These are phyloP conservation scores for Primulina tabacum DNA, from an alignment of 257 asterid genomes.

Conservation along the genomic window DNA sequence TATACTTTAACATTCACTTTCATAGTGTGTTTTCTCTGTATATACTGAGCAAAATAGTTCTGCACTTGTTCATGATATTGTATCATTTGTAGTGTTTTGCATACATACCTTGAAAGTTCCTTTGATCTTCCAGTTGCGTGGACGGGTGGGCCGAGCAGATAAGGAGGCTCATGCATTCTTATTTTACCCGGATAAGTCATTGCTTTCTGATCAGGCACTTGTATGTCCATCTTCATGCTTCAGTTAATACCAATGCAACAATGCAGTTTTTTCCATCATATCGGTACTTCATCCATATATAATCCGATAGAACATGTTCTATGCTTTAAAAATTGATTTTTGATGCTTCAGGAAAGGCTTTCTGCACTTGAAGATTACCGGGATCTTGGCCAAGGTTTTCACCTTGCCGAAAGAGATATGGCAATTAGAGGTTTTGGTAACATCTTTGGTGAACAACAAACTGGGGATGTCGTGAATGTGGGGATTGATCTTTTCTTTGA, in stretches of 20 bases:
- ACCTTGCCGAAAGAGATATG: constrained; percentile 98
- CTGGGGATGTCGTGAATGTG: constrained; percentile 98
- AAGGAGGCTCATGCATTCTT: constrained; percentile 95
- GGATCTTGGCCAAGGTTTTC: constrained; percentile 96
- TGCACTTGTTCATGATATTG: constrained; percentile 11
- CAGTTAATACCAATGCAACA: constrained; percentile 12
- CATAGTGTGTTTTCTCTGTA: neutral
- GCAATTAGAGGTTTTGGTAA: constrained; percentile 98
- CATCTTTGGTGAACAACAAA: constrained; percentile 97
- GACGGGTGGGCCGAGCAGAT: constrained; percentile 98
- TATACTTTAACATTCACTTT: neutral
- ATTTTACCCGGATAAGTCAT: constrained; percentile 84
- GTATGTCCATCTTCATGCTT: constrained; percentile 49
- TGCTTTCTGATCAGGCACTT: constrained; percentile 85
- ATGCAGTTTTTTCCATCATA: constrained; percentile 1
- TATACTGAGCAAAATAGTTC: neutral
- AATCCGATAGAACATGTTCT: constrained; percentile 16
- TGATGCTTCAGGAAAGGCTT: constrained; percentile 76
- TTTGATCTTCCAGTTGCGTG: constrained; percentile 70
- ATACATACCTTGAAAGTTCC: constrained; percentile 18
- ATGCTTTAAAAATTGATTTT: constrained; percentile 23
- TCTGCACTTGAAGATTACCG: constrained; percentile 93
- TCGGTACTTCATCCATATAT: constrained; percentile 7
- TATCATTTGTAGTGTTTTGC: constrained; percentile 11
- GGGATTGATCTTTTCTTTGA: constrained; percentile 99